A percentile compares a stretch with the other conserved stretches of the same genome.
These are phyloP conservation scores for Solanum paucissectum DNA, from an alignment of 257 asterid species.

Conservation along the genomic window DNA sequence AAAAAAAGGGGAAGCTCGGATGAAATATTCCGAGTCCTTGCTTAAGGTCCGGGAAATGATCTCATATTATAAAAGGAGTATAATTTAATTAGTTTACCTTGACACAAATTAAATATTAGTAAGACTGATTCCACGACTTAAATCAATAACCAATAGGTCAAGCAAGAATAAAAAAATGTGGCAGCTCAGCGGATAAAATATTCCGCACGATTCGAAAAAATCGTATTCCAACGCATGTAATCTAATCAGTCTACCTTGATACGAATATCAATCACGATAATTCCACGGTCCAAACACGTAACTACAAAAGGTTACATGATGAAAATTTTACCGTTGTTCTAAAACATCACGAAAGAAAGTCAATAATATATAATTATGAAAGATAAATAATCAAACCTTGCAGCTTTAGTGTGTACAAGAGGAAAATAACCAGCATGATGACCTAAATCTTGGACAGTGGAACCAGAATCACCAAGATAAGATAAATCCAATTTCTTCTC, in stretches of 20 bases:
- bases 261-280: background rate
- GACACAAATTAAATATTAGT: background rate
- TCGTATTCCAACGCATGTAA: background rate
- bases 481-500: constrained; percentile 49
- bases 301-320: background rate
- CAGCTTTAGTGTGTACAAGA: constrained; percentile 38
- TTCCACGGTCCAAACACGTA: fast-evolving
- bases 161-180: background rate
- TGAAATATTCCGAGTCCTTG: background rate
- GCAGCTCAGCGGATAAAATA: background rate
- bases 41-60: background rate
- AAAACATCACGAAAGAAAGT: fast-evolving
- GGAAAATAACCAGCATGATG: constrained; percentile 69
- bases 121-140: too few relatives aligned
- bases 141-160: too few relatives aligned
- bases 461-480: constrained; percentile 11
- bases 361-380: background rate
- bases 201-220: background rate
- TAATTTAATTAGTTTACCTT: background rate
- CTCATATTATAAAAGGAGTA: background rate
- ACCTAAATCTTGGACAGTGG: constrained; percentile 34
- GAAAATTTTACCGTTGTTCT: background rate
- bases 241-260: background rate
- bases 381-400: constrained; percentile 30
- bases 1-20: background rate